A percentile compares a stretch with the other conserved stretches of the same genome.
Evolutionary conservation across 805 yeast species (phyloP).

Genomic region (Lachancea mirantina): DNA sequence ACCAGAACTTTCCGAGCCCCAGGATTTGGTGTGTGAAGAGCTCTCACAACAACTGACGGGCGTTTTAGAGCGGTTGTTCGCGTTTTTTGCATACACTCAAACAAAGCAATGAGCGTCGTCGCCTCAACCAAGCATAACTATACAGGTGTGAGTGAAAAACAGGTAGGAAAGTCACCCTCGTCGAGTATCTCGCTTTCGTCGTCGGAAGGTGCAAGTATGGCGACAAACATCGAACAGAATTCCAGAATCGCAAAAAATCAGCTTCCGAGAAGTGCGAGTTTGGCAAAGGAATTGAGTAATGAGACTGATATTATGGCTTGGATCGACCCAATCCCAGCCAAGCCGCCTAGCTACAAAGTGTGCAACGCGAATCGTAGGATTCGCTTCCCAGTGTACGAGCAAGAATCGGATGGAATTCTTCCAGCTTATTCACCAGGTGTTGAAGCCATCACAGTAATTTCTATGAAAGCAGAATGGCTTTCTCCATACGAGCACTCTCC

Average conservation of each 20-base stretch:
- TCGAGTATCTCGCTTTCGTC: constrained; percentile 4
- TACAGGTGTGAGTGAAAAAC: too few species aligned
- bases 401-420: constrained; percentile 34
- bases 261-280: too few species aligned
- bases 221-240: too few species aligned
- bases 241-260: too few species aligned
- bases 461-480: constrained; percentile 66
- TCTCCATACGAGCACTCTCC: constrained; percentile 70
- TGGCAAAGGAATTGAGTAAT: too few species aligned
- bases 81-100: too few species aligned
- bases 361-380: constrained; percentile 23
- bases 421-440: constrained; percentile 67
- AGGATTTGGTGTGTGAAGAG: too few species aligned
- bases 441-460: constrained; percentile 47
- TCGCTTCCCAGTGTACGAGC: constrained; percentile 33
- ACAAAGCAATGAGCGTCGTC: too few species aligned
- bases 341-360: constrained; percentile 26
- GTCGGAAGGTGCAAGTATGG: constrained; percentile 1
- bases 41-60: too few species aligned
- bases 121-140: too few species aligned
- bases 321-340: constrained; percentile 35
- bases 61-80: too few species aligned
- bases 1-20: too few species aligned
- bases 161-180: constrained; percentile 3
- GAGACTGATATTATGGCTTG: constrained; percentile 27